Percentiles rank a stretch among this genome's conserved stretches.
Evolutionary conservation across 1,284 basidiomycete species (phyloP).

Genomic region (Fomes fomentarius): DNA sequence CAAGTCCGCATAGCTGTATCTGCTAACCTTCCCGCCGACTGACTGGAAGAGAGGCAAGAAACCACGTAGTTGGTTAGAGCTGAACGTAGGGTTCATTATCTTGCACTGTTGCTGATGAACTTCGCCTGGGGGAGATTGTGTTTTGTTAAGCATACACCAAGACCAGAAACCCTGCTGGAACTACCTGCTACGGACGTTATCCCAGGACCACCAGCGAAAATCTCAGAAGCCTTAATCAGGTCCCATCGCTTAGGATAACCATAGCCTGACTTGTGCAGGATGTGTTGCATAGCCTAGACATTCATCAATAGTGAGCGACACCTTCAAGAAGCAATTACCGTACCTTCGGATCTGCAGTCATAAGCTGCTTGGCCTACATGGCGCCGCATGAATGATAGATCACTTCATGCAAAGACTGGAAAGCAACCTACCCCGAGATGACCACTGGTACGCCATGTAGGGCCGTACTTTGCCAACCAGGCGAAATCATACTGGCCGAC

Average conservation of each 20-base stretch:
- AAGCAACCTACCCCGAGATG: constrained; percentile 28
- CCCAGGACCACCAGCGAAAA: constrained; percentile 30
- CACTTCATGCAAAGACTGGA: background rate
- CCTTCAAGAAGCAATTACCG: no score
- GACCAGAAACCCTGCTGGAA: constrained; percentile 5
- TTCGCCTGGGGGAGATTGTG: constrained; percentile 40
- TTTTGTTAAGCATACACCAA: background rate
- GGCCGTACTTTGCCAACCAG: constrained; percentile 34
- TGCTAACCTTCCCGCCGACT: constrained; percentile 42
- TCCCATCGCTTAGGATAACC: constrained; percentile 33
- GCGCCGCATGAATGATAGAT: background rate
- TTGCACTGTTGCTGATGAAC: constrained; percentile 43
- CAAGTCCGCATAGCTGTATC: no score
- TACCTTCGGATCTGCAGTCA: constrained; percentile 38
- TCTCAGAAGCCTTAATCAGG: constrained; percentile 22
- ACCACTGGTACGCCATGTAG: constrained; percentile 29
- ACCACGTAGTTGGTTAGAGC: constrained; percentile 44
- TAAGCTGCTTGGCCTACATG: background rate
- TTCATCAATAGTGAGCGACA: no score
- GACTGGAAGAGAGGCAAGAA: constrained; percentile 50
- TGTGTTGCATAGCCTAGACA: constrained; percentile 34
- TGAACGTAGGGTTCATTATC: constrained; percentile 44
- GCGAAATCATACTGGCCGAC: constrained; percentile 34
- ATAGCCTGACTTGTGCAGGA: constrained; percentile 38
- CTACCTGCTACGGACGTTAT: constrained; percentile 38